These are phyloP conservation scores for Areca catechu DNA, from an alignment of 176 grass and related monocot species.

Conservation along the genomic window DNA sequence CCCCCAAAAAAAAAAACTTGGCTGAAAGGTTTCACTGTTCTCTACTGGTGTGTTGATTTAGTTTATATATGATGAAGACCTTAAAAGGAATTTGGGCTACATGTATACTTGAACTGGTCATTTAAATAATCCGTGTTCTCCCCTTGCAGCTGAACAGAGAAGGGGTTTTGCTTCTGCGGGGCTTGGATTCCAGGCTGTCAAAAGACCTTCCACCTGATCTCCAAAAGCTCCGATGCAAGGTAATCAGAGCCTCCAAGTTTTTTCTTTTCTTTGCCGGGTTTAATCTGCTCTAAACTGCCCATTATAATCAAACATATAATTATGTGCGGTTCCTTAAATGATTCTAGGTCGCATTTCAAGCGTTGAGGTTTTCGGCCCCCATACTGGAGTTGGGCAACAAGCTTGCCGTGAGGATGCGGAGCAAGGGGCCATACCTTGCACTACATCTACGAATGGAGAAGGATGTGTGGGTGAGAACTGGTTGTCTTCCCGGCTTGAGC, in stretches of 20 bases:
- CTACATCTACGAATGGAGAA: conserved; percentile 45
- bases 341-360: conserved; percentile 38
- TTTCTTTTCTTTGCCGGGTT: too few species aligned
- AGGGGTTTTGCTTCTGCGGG: conserved; percentile 42
- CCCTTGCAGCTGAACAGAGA: conserved; percentile 36
- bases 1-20: too few species aligned
- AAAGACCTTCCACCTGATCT: conserved; percentile 44
- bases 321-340: too few species aligned
- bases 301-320: too few species aligned
- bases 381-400: conserved; percentile 31
- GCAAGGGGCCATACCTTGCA: conserved; percentile 39
- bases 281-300: too few species aligned
- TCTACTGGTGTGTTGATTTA: too few species aligned
- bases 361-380: conserved; percentile 27
- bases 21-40: too few species aligned
- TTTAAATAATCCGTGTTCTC: not conserved
- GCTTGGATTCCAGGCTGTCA: conserved; percentile 40
- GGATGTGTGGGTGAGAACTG: conserved; percentile 47
- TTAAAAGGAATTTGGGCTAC: too few species aligned
- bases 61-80: too few species aligned
- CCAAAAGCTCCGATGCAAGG: conserved; percentile 56
- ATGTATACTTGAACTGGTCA: too few species aligned
- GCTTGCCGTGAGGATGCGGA: conserved; percentile 29
- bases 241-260: conserved; percentile 6
- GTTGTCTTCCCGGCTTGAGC: conserved; percentile 33